Percentiles rank a stretch among this genome's conserved stretches.
Evolutionary conservation across 2,329 filamentous ascomycete species (phyloP).

Genomic region (Verticillium dahliae): DNA sequence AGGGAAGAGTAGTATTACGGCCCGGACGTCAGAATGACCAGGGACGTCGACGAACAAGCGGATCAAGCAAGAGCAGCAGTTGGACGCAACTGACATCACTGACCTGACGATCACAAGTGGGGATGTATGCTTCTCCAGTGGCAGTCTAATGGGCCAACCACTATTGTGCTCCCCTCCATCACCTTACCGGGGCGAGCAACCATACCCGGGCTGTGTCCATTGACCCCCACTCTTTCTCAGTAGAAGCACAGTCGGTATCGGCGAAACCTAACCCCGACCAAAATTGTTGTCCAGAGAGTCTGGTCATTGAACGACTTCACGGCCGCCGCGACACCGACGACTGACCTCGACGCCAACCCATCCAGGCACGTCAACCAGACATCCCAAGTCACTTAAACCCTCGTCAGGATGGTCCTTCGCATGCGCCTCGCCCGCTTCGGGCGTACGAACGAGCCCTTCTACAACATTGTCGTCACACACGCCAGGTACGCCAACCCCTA

Average conservation of each 20-base stretch:
- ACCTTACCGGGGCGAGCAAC: too few relatives aligned
- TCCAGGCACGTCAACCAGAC: too few relatives aligned
- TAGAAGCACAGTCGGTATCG: neutral
- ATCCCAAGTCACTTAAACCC: neutral
- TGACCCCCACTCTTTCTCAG: too few relatives aligned
- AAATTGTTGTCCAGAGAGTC: neutral
- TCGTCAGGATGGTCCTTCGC: conserved; percentile 72
- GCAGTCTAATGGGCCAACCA: too few relatives aligned
- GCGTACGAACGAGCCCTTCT: conserved; percentile 80
- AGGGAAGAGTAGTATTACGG: neutral
- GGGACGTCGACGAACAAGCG: neutral
- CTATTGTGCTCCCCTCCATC: too few relatives aligned
- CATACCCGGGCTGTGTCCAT: too few relatives aligned
- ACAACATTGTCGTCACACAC: conserved; percentile 95
- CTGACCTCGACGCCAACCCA: too few relatives aligned
- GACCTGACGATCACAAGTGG: neutral
- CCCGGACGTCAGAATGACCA: neutral
- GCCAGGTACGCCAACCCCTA: conserved; percentile 59
- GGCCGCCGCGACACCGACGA: too few relatives aligned
- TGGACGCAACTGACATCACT: neutral
- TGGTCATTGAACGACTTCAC: neutral
- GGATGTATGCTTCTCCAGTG: neutral
- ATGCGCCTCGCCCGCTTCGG: conserved; percentile 94
- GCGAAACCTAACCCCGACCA: neutral
- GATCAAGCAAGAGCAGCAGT: neutral